Base-by-base conservation (phyloP, 2,329 filamentous ascomycete genomes). In the Basipetospora chlamydospora region DNA sequence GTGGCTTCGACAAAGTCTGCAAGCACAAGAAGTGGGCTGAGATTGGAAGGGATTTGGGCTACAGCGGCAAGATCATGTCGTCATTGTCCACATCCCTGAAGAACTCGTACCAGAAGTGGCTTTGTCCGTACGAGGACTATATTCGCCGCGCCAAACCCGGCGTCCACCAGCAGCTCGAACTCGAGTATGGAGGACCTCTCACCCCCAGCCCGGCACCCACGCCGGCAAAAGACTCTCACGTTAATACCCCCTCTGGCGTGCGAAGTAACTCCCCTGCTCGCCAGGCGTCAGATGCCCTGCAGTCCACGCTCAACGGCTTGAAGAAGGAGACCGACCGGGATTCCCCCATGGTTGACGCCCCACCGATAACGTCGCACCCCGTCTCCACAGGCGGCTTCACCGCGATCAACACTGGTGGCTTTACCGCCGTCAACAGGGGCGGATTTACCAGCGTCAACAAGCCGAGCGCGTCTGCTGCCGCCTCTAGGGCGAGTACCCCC, bases 21-120 rank as follows among this genome's bases (percentile, higher is more conserved):
- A 95, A 94, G 58, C 70, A 80, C 39, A 98, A 98, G 61, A 96
- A 96, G 62, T 98, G 90, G 90, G 90, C 90, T 12, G 90, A 98
- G 57, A 96, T 98, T 47, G 90, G 90, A 23, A 77, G 90, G 50
- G 90, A 96, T 54, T 63, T 98, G 33, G 90, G 90, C 38, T 98
- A 98, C 59, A 96, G 88, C 52, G 90, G 90, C 53, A 98, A 98
- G 64, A 98, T 98, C 44, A 98, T 98, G 90, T 96, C 88, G 3
- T 96, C 90, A 7, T 64, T 98, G 32, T 98, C 90, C 5, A 98
- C 90, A 0, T 96, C 90, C 5, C 70, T 98, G 28, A 98, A 96
- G 56, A 98, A 98, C 56, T 96, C 90, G 0, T 98, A 92, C 49
- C 86, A 94, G 55, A 79, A 88, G 59, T 98, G 90, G 84, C 75